A percentile compares a stretch with the other conserved stretches of the same genome.
phyloP scores from a whole-genome alignment of 1,139 yeast genomes.

The Wickerhamomyces sp. region DNA sequence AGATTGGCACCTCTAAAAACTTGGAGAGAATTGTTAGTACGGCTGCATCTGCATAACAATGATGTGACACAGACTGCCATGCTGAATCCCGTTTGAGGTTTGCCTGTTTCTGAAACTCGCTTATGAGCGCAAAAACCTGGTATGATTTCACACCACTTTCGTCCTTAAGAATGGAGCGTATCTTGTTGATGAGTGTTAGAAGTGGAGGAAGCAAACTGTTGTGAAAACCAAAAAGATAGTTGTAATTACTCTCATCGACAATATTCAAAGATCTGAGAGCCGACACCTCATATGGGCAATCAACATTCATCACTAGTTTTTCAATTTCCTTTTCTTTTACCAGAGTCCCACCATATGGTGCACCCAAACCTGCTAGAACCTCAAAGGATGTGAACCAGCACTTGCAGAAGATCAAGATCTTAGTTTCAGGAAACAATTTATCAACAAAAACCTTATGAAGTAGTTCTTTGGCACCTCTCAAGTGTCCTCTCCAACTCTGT shows the following conservation, averaged over 20 bases:
- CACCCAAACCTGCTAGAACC: slow-evolving; percentile 60
- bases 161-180: slow-evolving; percentile 1
- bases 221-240: slow-evolving; percentile 16
- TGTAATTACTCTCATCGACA: slow-evolving; percentile 15
- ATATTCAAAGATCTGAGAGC: slow-evolving; percentile 8
- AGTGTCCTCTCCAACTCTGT: slow-evolving; percentile 73
- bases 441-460: slow-evolving; percentile 39
- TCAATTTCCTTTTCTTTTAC: slow-evolving; percentile 13
- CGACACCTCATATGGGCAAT: slow-evolving; percentile 5
- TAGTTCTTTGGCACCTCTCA: slow-evolving; percentile 70
- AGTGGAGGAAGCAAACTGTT: slow-evolving; percentile 9
- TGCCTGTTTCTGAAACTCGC: slow-evolving; percentile 4
- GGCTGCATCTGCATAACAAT: slow-evolving; percentile 45
- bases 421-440: slow-evolving; percentile 31
- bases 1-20: slow-evolving; percentile 41
- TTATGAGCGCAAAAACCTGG: slow-evolving; percentile 4
- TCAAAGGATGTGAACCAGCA: slow-evolving; percentile 71
- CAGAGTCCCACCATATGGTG: slow-evolving; percentile 65
- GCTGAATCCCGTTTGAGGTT: slow-evolving; percentile 33
- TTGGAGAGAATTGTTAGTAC: slow-evolving; percentile 40
- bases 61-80: slow-evolving; percentile 64
- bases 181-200: slow-evolving; percentile 8
- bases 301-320: slow-evolving; percentile 7
- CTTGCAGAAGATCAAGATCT: slow-evolving; percentile 54
- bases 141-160: slow-evolving; percentile 2